Base-by-base conservation (phyloP, 805 yeast genomes). In the Metschnikowia orientalis region DNA sequence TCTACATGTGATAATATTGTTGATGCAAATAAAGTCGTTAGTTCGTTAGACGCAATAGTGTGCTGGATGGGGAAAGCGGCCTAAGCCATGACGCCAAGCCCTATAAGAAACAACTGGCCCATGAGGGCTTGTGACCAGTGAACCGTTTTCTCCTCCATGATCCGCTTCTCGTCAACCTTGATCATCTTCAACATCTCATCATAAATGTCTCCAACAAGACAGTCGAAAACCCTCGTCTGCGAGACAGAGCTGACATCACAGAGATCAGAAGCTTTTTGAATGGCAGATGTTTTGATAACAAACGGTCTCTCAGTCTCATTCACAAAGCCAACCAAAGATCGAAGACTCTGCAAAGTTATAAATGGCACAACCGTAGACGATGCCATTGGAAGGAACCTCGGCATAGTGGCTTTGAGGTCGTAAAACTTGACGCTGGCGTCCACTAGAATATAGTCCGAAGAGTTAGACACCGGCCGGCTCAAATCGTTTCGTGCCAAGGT, bases 371-470 rank as follows among this genome's bases (percentile, higher is more conserved):
- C 70, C 2, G 73, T 69, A 1, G 71, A 50, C 5, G 59, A 48
- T 4, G 84, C 71, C 42, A 73, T 56, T 3, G 63, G 65, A 4
- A 86, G 75, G 25, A 70, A 51, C 18, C 56, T 48, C 0, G 71
- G 86, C 26, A 71, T 53, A 4, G 63, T 59, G 1, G 85, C 86
- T 41, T 68, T 75, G 38, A 81, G 54, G 43, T 82, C 82, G 38
- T 65, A 67, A 48, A 83, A 78, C 36, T 75, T 76, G 17, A 83
- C 67, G 42, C 75, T 80, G 42, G 79, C 67, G 51, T 82, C 85
- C 37, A 83, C 67, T 18, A 83, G 75, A 21, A 81, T 75, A 50
- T 84, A 84, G 47, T 61, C 66, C 7, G 54, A 32, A 9, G 36
- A 34, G 13, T 35, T 45, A n/a, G 33, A 30, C 9, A 38, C 30